Evolutionary conservation across 805 yeast species (phyloP), one percentile per base, ranked within the genome.

Genomic region (Nakazawaea anatomiae): DNA sequence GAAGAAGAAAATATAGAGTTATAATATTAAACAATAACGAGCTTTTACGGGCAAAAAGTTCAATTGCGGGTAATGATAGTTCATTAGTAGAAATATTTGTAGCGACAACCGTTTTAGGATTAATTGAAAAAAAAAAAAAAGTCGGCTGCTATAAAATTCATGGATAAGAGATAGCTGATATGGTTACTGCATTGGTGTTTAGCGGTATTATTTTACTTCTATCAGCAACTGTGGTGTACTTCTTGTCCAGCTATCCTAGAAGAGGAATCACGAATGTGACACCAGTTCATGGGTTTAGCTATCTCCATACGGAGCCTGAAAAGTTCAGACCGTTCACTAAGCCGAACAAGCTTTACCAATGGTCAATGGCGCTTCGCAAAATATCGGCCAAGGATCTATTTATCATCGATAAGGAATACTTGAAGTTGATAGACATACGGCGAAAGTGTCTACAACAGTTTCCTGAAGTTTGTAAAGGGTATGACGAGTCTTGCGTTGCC

Each of bases 361-460:
- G 85, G 64, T 83, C 85, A 3, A 77, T 86, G 85, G 86, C 84
- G 1, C 72, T 84, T 47, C 69, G 73, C 53, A 70, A 74, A 59
- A 59, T 73, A 41, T 64, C 70, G 36, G 62, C 81, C 2, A 72
- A 75, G 41, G 83, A 84, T 39, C 78, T 84, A 78, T 68, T 87
- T 28, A 66, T 79, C 34, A 62, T 87, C 4, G 94, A 87, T 52
- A 66, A 81, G 42, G 77, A 85, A 0, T 86, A 85, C 59, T 57
- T 71, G 48, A 64, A 70, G 4, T 65, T 71, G 42, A 74, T 80
- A 5, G 67, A 66, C 14, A 56, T 75, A 35, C 68, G 79, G 48
- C 58, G 63, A 50, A 63, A 64, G 52, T 63, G 69, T 48, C 56
- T 68, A 48, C 56, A 60, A 30, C 61, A 65, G 7, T 57, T 69